Conservation (phyloP, 495 filamentous ascomycete genomes). For the Wilcoxina mikolae region DNA sequence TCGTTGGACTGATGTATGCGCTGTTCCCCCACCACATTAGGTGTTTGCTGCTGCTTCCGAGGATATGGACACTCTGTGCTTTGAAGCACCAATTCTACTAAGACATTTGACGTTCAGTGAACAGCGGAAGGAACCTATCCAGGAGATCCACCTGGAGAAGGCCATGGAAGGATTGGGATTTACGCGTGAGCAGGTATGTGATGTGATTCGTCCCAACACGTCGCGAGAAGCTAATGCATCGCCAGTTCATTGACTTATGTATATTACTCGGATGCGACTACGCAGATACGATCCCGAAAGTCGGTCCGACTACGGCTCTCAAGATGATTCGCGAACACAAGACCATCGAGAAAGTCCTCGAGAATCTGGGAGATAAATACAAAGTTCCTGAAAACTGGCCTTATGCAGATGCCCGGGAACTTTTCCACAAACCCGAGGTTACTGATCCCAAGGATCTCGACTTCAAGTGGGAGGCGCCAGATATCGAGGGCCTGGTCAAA, state of each 20-base stretch:
- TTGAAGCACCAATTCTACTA: slow-evolving; percentile 77
- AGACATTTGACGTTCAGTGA: slow-evolving; percentile 93
- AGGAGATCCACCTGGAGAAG: slow-evolving; percentile 76
- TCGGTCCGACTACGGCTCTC: slow-evolving; percentile 79
- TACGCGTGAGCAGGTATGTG: slow-evolving; percentile 52
- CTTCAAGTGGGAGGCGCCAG: slow-evolving; percentile 92
- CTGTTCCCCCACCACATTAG: slow-evolving; percentile 2
- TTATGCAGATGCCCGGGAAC: slow-evolving; percentile 72
- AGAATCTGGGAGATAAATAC: slow-evolving; percentile 64
- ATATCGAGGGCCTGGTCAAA: slow-evolving; percentile 72
- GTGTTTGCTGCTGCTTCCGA: slow-evolving; percentile 93
- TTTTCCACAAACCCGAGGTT: slow-evolving; percentile 84
- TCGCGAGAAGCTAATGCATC: slow-evolving; percentile 25
- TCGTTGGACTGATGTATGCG: not conserved
- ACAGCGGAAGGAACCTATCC: slow-evolving; percentile 92
- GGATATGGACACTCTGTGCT: slow-evolving; percentile 98
- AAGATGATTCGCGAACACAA: slow-evolving; percentile 85
- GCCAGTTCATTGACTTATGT: slow-evolving; percentile 77
- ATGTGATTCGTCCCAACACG: slow-evolving; percentile 31
- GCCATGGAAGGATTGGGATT: slow-evolving; percentile 73
- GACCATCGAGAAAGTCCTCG: slow-evolving; percentile 71
- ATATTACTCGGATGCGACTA: slow-evolving; percentile 98
- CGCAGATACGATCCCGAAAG: slow-evolving; percentile 83
- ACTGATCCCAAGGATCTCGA: slow-evolving; percentile 78
- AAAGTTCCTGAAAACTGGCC: slow-evolving; percentile 85